A percentile compares a stretch with the other conserved stretches of the same genome.
Evolutionary conservation across 768 basidiomycete genomes (phyloP).

Genomic region (Trametes gibbosa): DNA sequence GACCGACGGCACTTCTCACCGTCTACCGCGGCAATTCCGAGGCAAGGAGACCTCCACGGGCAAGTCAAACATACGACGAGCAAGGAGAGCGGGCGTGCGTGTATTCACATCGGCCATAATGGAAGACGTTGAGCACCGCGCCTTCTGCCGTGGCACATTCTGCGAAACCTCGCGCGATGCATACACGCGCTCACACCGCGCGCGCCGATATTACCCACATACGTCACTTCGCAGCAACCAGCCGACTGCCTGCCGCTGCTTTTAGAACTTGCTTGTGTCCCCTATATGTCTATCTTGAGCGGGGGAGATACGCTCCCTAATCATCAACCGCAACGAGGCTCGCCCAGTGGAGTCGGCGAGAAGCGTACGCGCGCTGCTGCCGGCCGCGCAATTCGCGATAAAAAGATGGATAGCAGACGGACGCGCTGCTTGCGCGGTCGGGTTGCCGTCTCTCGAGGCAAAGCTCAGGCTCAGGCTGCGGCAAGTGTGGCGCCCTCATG

Average conservation of each 20-base stretch:
- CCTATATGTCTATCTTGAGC: neutral
- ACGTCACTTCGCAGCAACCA: slow-evolving; percentile 8
- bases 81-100: neutral
- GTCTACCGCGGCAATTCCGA: neutral
- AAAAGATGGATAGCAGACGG: neutral
- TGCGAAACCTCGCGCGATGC: neutral
- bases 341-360: slow-evolving; percentile 5
- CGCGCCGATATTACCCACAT: neutral
- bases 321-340: neutral
- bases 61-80: neutral
- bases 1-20: neutral
- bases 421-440: too few relatives aligned
- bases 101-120: neutral
- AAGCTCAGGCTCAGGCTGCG: too few relatives aligned
- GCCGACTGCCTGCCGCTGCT: neutral
- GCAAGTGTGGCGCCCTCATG: too few relatives aligned
- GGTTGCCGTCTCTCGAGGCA: too few relatives aligned
- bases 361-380: slow-evolving; percentile 4
- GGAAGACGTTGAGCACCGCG: neutral
- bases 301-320: neutral
- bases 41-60: neutral
- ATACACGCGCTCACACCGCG: neutral
- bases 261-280: neutral
- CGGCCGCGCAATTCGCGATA: neutral
- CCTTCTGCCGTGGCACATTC: neutral